These are phyloP conservation scores for Peniophora sp. DNA, from an alignment of 1,284 basidiomycete genomes.

Conservation along the genomic window DNA sequence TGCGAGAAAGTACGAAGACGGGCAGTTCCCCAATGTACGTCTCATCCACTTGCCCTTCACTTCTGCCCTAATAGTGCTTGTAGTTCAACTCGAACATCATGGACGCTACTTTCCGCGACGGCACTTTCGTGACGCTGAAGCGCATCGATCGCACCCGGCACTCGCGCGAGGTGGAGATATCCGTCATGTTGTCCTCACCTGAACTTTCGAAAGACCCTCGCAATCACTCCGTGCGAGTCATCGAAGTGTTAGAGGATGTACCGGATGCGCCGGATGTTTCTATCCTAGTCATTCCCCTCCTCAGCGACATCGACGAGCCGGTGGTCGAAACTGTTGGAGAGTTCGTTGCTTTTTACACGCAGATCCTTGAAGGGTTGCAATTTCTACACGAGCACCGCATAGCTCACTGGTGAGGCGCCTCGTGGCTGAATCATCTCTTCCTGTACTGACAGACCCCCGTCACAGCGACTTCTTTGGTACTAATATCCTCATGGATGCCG, in stretches of 20 bases:
- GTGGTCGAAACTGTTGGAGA: slow-evolving; percentile 17
- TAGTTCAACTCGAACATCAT: not conserved
- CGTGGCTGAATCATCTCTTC: not conserved
- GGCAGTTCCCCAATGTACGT: not conserved
- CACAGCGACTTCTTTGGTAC: slow-evolving; percentile 25
- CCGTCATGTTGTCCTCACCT: not conserved
- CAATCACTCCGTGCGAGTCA: slow-evolving; percentile 22
- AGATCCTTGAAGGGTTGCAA: slow-evolving; percentile 28
- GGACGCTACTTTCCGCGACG: not conserved
- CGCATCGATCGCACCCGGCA: not conserved
- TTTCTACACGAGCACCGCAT: slow-evolving; percentile 30
- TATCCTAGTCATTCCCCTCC: slow-evolving; percentile 17
- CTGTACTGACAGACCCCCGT: not conserved
- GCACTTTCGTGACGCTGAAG: not conserved
- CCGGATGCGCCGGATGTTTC: slow-evolving; percentile 8
- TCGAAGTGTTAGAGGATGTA: slow-evolving; percentile 14
- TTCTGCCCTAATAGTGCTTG: not conserved
- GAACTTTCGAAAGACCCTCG: slow-evolving; percentile 20
- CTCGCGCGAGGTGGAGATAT: not conserved
- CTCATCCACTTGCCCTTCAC: not conserved
- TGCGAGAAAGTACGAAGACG: not conserved
- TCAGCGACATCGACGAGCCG: slow-evolving; percentile 14
- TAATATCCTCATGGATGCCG: slow-evolving; percentile 30
- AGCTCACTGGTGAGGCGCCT: slow-evolving; percentile 26
- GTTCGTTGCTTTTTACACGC: slow-evolving; percentile 17